These are phyloP conservation scores for Rubia yunnanensis DNA, from an alignment of 257 asterid species.

Conservation along the genomic window DNA sequence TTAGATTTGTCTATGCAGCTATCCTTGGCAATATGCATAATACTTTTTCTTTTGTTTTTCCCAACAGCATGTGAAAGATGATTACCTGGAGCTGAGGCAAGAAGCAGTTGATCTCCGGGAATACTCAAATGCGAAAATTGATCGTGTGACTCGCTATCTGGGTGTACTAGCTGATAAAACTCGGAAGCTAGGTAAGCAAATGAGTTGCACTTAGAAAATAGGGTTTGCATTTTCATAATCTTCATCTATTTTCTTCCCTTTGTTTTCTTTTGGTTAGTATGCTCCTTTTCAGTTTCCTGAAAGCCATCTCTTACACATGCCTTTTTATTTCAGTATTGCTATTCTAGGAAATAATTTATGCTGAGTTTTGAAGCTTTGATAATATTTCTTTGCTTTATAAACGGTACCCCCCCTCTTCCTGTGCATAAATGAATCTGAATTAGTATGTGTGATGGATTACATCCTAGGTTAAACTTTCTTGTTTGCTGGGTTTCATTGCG, in stretches of 20 bases:
- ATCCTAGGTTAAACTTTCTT: background rate
- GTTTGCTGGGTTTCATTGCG: background rate
- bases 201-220: constrained; percentile 10
- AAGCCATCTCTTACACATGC: background rate
- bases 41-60: constrained; percentile 19
- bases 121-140: constrained; percentile 89
- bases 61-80: constrained; percentile 79
- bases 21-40: background rate
- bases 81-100: constrained; percentile 72
- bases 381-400: background rate
- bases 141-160: constrained; percentile 82
- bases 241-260: background rate
- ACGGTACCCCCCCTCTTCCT: background rate
- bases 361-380: background rate
- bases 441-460: background rate
- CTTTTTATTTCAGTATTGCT: background rate
- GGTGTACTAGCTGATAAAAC: constrained; percentile 96
- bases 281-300: background rate
- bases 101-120: constrained; percentile 94
- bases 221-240: background rate
- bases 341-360: background rate
- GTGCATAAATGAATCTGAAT: too few relatives aligned
- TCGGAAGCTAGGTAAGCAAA: constrained; percentile 65
- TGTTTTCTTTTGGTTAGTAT: background rate
- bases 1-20: background rate